These are phyloP conservation scores for Wickerhamomyces silvicola DNA, from an alignment of 805 yeast species.

Conservation along the genomic window DNA sequence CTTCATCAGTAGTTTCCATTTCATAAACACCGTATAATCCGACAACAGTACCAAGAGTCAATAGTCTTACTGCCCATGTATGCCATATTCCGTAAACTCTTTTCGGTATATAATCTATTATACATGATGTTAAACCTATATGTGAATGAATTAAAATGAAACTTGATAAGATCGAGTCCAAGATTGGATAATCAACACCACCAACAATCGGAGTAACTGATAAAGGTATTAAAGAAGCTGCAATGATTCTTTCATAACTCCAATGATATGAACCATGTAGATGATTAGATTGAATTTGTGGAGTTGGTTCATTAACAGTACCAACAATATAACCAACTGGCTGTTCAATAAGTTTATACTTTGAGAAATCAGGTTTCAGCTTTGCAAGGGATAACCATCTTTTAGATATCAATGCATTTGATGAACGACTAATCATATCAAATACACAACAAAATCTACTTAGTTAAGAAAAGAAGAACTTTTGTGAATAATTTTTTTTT, in stretches of 20 bases:
- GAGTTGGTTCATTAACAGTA: constrained; percentile 65
- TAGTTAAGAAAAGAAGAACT: no score
- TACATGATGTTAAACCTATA: constrained; percentile 72
- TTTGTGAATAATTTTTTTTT: no score
- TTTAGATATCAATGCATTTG: no score
- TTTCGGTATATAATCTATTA: constrained; percentile 69
- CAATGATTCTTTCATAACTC: constrained; percentile 60
- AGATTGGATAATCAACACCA: constrained; percentile 38
- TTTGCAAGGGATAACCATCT: no score
- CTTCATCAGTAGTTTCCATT: constrained; percentile 61
- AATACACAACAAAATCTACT: no score
- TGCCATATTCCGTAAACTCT: constrained; percentile 68
- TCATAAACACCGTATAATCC: constrained; percentile 67
- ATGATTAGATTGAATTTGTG: constrained; percentile 49
- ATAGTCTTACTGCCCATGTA: constrained; percentile 49
- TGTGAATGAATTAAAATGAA: constrained; percentile 56
- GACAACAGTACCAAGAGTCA: constrained; percentile 57
- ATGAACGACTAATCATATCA: no score
- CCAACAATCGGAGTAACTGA: constrained; percentile 54
- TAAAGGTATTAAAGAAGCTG: constrained; percentile 59
- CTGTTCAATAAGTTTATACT: constrained; percentile 47
- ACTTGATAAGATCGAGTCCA: constrained; percentile 53
- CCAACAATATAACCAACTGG: constrained; percentile 74
- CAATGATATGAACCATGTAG: constrained; percentile 69
- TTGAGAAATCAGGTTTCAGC: constrained; percentile 23